Evolutionary conservation across 2,329 filamentous ascomycete species (phyloP).

Genomic region (Fusarium fujikuroi): DNA sequence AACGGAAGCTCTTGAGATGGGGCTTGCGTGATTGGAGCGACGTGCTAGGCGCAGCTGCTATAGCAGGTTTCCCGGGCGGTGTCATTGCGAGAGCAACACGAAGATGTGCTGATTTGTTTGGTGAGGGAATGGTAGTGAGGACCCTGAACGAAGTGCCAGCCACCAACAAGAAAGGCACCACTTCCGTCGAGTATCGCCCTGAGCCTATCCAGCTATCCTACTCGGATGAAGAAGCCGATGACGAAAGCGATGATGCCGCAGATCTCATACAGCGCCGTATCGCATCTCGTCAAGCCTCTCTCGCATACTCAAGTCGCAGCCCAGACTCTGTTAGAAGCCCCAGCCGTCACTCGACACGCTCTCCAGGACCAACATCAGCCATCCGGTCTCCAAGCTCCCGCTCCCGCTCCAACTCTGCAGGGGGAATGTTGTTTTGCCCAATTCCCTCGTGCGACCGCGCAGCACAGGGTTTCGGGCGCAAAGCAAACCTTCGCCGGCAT

Average conservation of each 20-base stretch:
- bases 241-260: slow-evolving; percentile 42
- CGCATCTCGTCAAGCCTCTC: slow-evolving; percentile 47
- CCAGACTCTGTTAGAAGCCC: slow-evolving; percentile 38
- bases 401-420: slow-evolving; percentile 47
- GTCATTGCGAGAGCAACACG: slow-evolving; percentile 76
- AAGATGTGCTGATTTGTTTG: slow-evolving; percentile 81
- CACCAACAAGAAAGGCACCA: slow-evolving; percentile 38
- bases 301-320: slow-evolving; percentile 43
- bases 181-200: slow-evolving; percentile 46
- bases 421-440: slow-evolving; percentile 52
- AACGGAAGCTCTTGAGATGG: slow-evolving; percentile 49
- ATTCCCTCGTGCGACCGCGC: slow-evolving; percentile 52
- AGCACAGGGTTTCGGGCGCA: slow-evolving; percentile 50
- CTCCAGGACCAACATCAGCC: slow-evolving; percentile 20
- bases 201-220: slow-evolving; percentile 41
- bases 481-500: slow-evolving; percentile 52
- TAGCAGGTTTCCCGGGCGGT: slow-evolving; percentile 74
- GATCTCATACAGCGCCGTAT: slow-evolving; percentile 46
- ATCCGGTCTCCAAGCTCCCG: slow-evolving; percentile 34
- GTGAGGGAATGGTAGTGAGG: slow-evolving; percentile 73
- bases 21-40: slow-evolving; percentile 84
- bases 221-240: slow-evolving; percentile 38
- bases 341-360: slow-evolving; percentile 38
- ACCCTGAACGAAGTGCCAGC: slow-evolving; percentile 57
- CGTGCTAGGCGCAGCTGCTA: slow-evolving; percentile 79